Evolutionary conservation across 176 grass and related monocot species (phyloP).

Genomic region (Ampelocalamus luodianensis): DNA sequence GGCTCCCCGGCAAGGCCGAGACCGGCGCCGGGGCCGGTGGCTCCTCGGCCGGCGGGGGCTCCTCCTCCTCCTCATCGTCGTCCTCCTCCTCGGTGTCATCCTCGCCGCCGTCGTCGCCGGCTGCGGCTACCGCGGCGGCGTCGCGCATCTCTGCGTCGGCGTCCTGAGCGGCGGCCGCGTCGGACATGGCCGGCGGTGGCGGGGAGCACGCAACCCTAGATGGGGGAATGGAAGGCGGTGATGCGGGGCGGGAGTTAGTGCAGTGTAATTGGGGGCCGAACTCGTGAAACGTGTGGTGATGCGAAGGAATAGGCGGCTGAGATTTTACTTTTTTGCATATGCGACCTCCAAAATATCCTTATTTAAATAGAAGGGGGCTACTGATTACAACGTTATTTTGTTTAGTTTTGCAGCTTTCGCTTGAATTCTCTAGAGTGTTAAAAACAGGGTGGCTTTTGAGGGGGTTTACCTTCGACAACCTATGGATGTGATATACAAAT

Average conservation of each 20-base stretch:
- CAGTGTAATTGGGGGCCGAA: neutral
- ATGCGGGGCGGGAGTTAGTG: conserved; percentile 34
- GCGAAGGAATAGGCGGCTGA: conserved; percentile 38
- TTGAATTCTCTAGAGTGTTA: too few species aligned
- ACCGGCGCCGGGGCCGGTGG: conserved; percentile 44
- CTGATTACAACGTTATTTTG: too few species aligned
- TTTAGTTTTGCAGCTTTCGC: too few species aligned
- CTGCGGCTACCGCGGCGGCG: neutral
- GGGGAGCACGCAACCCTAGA: conserved; percentile 61
- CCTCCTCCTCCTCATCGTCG: conserved; percentile 24
- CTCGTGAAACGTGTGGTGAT: conserved; percentile 40
- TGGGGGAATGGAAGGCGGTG: conserved; percentile 55
- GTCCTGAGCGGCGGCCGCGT: conserved; percentile 29
- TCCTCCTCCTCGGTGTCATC: conserved; percentile 47
- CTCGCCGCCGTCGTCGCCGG: conserved; percentile 24
- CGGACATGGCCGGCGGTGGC: conserved; percentile 57
- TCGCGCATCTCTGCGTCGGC: conserved; percentile 54
- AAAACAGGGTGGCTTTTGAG: too few species aligned
- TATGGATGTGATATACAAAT: too few species aligned
- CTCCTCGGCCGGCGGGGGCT: conserved; percentile 6
- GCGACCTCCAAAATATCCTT: neutral
- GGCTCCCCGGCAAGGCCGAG: conserved; percentile 48
- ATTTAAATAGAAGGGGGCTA: too few species aligned
- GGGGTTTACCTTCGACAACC: too few species aligned
- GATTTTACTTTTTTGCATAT: neutral